These are phyloP conservation scores for Ganoderma meredithae DNA, from an alignment of 1,284 basidiomycete species.

Conservation along the genomic window DNA sequence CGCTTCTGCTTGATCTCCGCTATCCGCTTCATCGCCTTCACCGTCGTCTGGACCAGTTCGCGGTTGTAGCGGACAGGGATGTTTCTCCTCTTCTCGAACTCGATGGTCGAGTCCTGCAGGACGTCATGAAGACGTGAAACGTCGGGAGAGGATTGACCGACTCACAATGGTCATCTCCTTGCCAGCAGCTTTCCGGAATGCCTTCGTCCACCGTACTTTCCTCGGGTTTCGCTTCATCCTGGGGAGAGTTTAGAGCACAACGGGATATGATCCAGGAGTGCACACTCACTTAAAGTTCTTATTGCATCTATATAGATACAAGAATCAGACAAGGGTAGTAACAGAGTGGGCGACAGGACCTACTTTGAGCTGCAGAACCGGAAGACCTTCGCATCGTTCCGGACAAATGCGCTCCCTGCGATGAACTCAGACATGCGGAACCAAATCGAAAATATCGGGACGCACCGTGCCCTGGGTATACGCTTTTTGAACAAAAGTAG, in stretches of 20 bases:
- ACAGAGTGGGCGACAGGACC: constrained; percentile 38
- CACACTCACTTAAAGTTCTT: constrained; percentile 92
- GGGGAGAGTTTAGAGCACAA: constrained; percentile 4
- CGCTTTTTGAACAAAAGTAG: constrained; percentile 92
- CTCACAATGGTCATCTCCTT: constrained; percentile 99
- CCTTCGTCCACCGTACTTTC: constrained; percentile 99
- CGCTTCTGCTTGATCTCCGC: constrained; percentile 92
- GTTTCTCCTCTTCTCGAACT: constrained; percentile 99
- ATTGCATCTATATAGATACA: constrained; percentile 71
- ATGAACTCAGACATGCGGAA: not conserved
- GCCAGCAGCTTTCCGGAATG: constrained; percentile 97
- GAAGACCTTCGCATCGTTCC: constrained; percentile 97
- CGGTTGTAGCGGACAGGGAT: constrained; percentile 98
- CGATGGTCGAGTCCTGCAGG: constrained; percentile 92
- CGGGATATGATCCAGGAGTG: not conserved
- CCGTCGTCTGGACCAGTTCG: constrained; percentile 92
- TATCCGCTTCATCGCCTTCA: constrained; percentile 97
- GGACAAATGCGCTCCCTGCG: constrained; percentile 88
- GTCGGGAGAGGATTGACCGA: constrained; percentile 8
- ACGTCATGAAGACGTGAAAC: not conserved
- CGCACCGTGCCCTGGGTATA: constrained; percentile 94
- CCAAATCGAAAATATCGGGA: not conserved
- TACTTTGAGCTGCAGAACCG: constrained; percentile 97
- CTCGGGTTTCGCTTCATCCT: constrained; percentile 99
- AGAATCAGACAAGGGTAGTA: constrained; percentile 15